A percentile compares a stretch with the other conserved stretches of the same genome.
Conservation (phyloP, 345 rosid species). For the Punica granatum region DNA sequence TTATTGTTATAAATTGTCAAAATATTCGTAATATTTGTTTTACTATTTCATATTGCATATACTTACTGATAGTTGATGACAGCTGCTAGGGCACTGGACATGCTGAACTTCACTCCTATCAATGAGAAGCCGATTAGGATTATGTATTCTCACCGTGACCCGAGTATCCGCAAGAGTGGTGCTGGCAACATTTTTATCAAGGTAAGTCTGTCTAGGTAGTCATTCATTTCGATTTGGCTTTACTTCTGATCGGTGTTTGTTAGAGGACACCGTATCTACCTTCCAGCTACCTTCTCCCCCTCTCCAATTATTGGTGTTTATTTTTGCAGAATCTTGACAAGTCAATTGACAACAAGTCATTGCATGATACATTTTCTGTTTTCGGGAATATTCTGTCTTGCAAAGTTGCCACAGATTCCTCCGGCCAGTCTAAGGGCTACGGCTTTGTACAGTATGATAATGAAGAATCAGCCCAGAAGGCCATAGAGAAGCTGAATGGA, state of each 20-base stretch:
- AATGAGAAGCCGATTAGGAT: constrained; percentile 74
- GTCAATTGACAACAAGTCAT: constrained; percentile 80
- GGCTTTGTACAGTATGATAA: constrained; percentile 89
- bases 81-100: constrained; percentile 85
- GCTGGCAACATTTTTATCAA: constrained; percentile 91
- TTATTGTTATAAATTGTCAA: no score
- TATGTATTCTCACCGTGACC: constrained; percentile 83
- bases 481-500: constrained; percentile 74
- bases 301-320: neutral
- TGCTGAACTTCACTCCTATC: constrained; percentile 66
- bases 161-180: constrained; percentile 76
- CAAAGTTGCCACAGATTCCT: constrained; percentile 78
- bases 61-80: constrained; percentile 10
- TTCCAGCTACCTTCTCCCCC: no score
- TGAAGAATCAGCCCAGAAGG: constrained; percentile 73
- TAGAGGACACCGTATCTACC: neutral
- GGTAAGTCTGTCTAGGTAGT: constrained; percentile 29
- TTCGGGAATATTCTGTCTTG: constrained; percentile 88
- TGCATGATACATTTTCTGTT: constrained; percentile 73
- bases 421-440: constrained; percentile 89
- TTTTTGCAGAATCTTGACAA: constrained; percentile 73
- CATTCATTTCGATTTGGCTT: neutral
- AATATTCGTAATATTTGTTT: no score
- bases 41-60: no score
- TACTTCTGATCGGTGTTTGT: neutral